Evolutionary conservation across 2,329 filamentous ascomycete genomes (phyloP), one percentile per base, ranked within the genome.

Genomic region (Ophiocordyceps polyrhachis-furcata): DNA sequence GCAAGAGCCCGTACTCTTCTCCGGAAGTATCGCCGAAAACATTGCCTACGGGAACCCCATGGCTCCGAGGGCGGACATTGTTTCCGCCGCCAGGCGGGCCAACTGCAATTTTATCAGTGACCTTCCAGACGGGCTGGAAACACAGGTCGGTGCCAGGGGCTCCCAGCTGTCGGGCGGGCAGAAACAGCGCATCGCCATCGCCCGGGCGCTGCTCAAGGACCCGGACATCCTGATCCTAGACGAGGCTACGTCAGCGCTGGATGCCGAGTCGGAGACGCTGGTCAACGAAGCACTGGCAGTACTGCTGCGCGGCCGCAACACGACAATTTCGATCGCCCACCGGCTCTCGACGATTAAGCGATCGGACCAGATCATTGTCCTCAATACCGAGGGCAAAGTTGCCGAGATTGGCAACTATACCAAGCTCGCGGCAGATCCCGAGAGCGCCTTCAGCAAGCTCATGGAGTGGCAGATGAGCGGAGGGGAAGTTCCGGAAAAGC

Each of bases 391-490:
- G 55, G 93, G 91, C 49, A 81, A 74, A 47, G 89, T 98, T 4
- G 91, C 89, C 3, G 89, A 98, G 61, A 83, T 83, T 50, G 91
- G 91, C 46, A 82, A 81, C 47, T 98, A 93, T 59, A 65, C 71
- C 21, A 74, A 86, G 50, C 73, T 98, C 20, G 83, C 80, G 44
- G 69, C 73, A 5, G 76, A 85, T 48, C 73, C 74, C 15, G 68
- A 81, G 11, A 93, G 89, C 44, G 86, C 88, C 2, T 98, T 98
- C 58, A 89, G 80, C 54, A 91, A 83, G 64, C 69, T 98, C 44
- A 98, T 98, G 91, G 89, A 96, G 63, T 96, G 88, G 88, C 91
- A 98, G 65, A 83, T 96, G 76, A 91, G 74, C 54, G 89, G 88
- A 13, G 82, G 83, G 9, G 86, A 93, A 46, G 56, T 69, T 9